Conservation (phyloP, 805 yeast genomes). For the Metschnikowia aberdeeniae region DNA sequence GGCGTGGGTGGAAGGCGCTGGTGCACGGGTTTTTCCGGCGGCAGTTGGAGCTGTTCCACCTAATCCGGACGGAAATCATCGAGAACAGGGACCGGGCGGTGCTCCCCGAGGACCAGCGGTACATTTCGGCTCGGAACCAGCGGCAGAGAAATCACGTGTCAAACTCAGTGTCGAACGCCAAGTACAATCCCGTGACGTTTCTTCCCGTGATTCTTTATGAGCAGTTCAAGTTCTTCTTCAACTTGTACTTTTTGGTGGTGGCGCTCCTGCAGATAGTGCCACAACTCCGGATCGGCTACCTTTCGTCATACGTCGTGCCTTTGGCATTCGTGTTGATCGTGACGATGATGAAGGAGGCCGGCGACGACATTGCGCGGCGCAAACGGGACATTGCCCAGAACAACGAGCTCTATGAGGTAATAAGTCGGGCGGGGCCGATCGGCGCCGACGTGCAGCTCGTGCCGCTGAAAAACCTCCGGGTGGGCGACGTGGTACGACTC, state of each 20-base stretch:
- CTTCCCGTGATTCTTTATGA: slow-evolving; percentile 87
- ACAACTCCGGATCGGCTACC: slow-evolving; percentile 84
- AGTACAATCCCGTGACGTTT: slow-evolving; percentile 83
- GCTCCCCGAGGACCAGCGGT: slow-evolving; percentile 26
- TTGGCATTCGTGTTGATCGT: slow-evolving; percentile 87
- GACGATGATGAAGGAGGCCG: slow-evolving; percentile 93
- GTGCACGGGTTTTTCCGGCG: slow-evolving; percentile 3
- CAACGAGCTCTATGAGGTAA: slow-evolving; percentile 72
- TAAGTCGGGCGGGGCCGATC: slow-evolving; percentile 29
- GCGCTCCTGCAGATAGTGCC: slow-evolving; percentile 93
- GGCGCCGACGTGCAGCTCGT: slow-evolving; percentile 26
- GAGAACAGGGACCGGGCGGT: slow-evolving; percentile 1
- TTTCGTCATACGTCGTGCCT: slow-evolving; percentile 91
- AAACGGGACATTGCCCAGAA: slow-evolving; percentile 88
- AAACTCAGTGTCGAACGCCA: slow-evolving; percentile 90
- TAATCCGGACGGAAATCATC: slow-evolving; percentile 6
- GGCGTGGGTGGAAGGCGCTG: background rate
- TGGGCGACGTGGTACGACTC: slow-evolving; percentile 79
- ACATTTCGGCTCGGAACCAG: slow-evolving; percentile 36
- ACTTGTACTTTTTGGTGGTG: slow-evolving; percentile 84
- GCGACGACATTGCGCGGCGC: slow-evolving; percentile 88
- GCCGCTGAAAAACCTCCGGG: slow-evolving; percentile 60
- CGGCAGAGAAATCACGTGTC: slow-evolving; percentile 39
- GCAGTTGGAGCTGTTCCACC: slow-evolving; percentile 3
- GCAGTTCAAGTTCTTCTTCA: slow-evolving; percentile 96